Percentiles rank a stretch among this genome's conserved stretches.
Evolutionary conservation across 1,284 basidiomycete genomes (phyloP).

Genomic region (Mycosarcoma maydis): DNA sequence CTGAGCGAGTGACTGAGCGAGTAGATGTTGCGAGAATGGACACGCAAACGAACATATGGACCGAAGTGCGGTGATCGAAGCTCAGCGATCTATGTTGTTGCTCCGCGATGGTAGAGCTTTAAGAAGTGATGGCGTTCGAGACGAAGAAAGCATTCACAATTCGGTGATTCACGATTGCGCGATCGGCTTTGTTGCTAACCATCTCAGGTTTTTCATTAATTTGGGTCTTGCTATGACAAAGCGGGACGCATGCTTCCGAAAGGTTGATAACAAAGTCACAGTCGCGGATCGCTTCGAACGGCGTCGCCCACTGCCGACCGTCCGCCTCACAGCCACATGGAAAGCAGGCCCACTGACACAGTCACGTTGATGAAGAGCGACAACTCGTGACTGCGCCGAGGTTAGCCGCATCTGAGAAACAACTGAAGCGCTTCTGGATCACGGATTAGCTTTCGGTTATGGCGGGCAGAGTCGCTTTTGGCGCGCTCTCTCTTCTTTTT

Average conservation of each 20-base stretch:
- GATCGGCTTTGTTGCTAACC: background rate
- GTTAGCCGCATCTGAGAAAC: background rate
- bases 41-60: conserved; percentile 21
- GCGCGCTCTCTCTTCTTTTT: too few species aligned
- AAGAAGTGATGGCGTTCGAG: background rate
- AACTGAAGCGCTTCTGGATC: background rate
- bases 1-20: conserved; percentile 4
- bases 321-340: too few species aligned
- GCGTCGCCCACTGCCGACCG: too few species aligned
- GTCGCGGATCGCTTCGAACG: background rate
- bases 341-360: too few species aligned
- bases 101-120: too few species aligned
- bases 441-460: too few species aligned
- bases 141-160: too few species aligned
- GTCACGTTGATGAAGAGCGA: too few species aligned
- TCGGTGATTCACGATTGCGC: too few species aligned
- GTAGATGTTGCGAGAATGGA: conserved; percentile 8
- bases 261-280: too few species aligned
- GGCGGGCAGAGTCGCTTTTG: too few species aligned
- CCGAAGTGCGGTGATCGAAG: conserved; percentile 5
- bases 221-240: background rate
- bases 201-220: background rate
- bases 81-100: background rate
- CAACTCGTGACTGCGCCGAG: too few species aligned
- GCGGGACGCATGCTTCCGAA: conserved; percentile 5